phyloP scores from a whole-genome alignment of 495 filamentous ascomycete genomes.

The Bathelium albidoporum region DNA sequence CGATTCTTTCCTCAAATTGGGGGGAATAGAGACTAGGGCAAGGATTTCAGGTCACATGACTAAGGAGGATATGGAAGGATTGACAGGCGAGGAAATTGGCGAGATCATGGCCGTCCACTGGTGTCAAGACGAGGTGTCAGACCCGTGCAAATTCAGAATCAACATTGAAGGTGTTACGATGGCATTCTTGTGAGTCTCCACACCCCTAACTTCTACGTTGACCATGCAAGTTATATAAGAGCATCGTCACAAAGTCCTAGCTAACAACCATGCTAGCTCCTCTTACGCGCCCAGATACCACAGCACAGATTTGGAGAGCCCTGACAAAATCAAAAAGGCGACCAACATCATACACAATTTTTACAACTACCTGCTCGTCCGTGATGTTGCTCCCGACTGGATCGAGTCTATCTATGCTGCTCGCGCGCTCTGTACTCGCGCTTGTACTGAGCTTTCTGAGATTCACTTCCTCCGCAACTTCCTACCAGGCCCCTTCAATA shows the following conservation, averaged over 20 bases:
- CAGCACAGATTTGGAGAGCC: slow-evolving; percentile 15
- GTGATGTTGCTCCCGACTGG: slow-evolving; percentile 80
- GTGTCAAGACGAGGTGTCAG: slow-evolving; percentile 32
- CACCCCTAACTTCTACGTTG: no score
- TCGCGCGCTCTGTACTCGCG: slow-evolving; percentile 54
- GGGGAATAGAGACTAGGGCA: slow-evolving; percentile 67
- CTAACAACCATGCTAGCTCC: slow-evolving; percentile 16
- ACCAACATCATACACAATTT: slow-evolving; percentile 69
- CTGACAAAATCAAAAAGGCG: slow-evolving; percentile 40
- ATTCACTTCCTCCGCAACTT: slow-evolving; percentile 37
- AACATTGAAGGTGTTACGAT: slow-evolving; percentile 70
- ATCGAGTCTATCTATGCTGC: slow-evolving; percentile 54
- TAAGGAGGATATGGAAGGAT: slow-evolving; percentile 44
- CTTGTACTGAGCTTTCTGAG: slow-evolving; percentile 54
- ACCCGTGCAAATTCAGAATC: slow-evolving; percentile 52
- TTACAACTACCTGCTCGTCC: slow-evolving; percentile 73
- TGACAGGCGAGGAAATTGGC: slow-evolving; percentile 50
- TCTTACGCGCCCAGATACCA: slow-evolving; percentile 23
- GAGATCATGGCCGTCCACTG: slow-evolving; percentile 50
- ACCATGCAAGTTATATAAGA: no score
- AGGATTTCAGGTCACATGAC: slow-evolving; percentile 56
- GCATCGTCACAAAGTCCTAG: no score
- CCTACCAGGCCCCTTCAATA: slow-evolving; percentile 69
- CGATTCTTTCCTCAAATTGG: slow-evolving; percentile 66
- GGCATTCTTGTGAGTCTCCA: slow-evolving; percentile 71